A percentile compares a stretch with the other conserved stretches of the same genome.
These are phyloP conservation scores for Phialocephala subalpina DNA, from an alignment of 2,329 filamentous ascomycete genomes.

Conservation along the genomic window DNA sequence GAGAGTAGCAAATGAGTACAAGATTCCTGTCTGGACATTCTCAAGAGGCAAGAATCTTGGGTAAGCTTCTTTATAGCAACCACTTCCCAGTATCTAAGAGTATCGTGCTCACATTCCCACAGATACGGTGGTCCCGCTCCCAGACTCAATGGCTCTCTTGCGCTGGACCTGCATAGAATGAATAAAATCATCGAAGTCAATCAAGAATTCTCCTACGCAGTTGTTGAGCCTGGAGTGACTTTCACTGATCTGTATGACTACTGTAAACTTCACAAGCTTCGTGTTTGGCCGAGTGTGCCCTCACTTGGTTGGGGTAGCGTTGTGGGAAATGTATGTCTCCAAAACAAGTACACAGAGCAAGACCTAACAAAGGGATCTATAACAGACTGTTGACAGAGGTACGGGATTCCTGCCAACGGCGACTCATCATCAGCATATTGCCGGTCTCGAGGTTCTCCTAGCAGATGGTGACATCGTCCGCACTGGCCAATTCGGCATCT, in stretches of 20 bases:
- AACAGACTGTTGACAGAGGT: slow-evolving; percentile 46
- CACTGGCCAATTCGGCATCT: slow-evolving; percentile 52
- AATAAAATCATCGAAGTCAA: slow-evolving; percentile 47
- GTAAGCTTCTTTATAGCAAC: no score
- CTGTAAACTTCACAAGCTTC: slow-evolving; percentile 49
- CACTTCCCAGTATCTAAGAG: no score
- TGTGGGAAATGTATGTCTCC: slow-evolving; percentile 52
- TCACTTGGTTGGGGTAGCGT: slow-evolving; percentile 58
- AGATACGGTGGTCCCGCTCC: slow-evolving; percentile 26
- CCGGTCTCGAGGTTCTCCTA: slow-evolving; percentile 49
- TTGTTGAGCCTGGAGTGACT: slow-evolving; percentile 53
- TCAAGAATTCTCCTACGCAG: slow-evolving; percentile 44
- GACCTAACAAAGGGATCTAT: neutral
- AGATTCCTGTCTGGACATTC: slow-evolving; percentile 45
- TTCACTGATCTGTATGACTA: slow-evolving; percentile 54
- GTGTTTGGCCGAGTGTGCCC: slow-evolving; percentile 56
- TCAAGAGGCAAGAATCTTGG: slow-evolving; percentile 51
- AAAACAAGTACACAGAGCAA: neutral
- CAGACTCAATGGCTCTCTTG: slow-evolving; percentile 35
- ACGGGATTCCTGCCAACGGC: slow-evolving; percentile 50
- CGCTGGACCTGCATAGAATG: slow-evolving; percentile 47
- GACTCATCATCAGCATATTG: slow-evolving; percentile 48
- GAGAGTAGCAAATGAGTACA: slow-evolving; percentile 45
- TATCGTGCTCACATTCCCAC: slow-evolving; percentile 4
- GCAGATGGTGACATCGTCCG: slow-evolving; percentile 49